phyloP scores from a whole-genome alignment of 2,329 filamentous ascomycete genomes.

The Alternaria incomplexa region DNA sequence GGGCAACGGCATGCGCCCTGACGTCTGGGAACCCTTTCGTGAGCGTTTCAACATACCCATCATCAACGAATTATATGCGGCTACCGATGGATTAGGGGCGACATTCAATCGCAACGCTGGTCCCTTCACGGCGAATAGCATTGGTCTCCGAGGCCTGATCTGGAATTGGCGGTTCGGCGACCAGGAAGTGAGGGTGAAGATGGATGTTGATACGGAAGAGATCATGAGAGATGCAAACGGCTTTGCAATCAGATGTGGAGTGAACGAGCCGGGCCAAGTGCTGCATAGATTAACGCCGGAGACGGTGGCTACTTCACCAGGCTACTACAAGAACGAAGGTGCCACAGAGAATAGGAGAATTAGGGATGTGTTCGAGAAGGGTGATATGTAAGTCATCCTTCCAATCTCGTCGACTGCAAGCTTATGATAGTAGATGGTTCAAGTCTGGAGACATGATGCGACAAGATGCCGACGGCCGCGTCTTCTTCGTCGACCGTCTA shows the following conservation, averaged over 20 bases:
- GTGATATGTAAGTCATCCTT: slow-evolving; percentile 41
- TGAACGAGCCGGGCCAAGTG: slow-evolving; percentile 45
- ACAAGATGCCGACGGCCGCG: slow-evolving; percentile 41
- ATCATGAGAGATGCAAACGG: slow-evolving; percentile 45
- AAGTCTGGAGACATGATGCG: slow-evolving; percentile 49
- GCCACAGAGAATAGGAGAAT: slow-evolving; percentile 42
- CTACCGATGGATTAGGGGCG: slow-evolving; percentile 47
- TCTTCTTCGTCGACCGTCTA: slow-evolving; percentile 48
- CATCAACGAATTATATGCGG: slow-evolving; percentile 50
- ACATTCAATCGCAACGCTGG: slow-evolving; percentile 44
- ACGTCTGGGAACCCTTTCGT: slow-evolving; percentile 50
- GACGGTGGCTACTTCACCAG: slow-evolving; percentile 25
- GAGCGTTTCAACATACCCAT: slow-evolving; percentile 48
- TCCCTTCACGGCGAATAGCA: slow-evolving; percentile 41
- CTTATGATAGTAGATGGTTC: slow-evolving; percentile 39
- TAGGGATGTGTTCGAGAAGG: slow-evolving; percentile 45
- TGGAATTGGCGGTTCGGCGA: slow-evolving; percentile 41
- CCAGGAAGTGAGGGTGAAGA: slow-evolving; percentile 43
- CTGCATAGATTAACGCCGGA: slow-evolving; percentile 41
- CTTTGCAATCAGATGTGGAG: slow-evolving; percentile 40
- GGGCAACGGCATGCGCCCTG: slow-evolving; percentile 52
- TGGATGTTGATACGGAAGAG: slow-evolving; percentile 48
- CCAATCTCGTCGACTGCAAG: not conserved
- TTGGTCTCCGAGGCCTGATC: slow-evolving; percentile 44
- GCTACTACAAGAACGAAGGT: slow-evolving; percentile 44